A percentile compares a stretch with the other conserved stretches of the same genome.
These are phyloP conservation scores for Phytophthora sansomeana DNA, from an alignment of 352 stramenopile genomes.

Conservation along the genomic window DNA sequence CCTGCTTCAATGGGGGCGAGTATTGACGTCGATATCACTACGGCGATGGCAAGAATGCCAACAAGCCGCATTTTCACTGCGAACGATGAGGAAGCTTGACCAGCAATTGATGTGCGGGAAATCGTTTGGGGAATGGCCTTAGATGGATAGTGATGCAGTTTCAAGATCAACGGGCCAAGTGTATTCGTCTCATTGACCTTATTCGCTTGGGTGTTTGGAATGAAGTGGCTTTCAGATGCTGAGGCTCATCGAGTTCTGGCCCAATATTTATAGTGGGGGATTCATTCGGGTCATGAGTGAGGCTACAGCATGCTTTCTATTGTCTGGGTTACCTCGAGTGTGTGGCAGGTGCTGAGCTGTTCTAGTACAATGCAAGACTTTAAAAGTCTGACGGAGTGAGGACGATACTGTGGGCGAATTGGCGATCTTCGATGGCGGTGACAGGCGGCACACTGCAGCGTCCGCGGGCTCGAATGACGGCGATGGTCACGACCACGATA, in stretches of 20 bases:
- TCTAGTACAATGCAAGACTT: not conserved
- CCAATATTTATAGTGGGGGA: conserved; percentile 22
- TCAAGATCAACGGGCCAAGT: not conserved
- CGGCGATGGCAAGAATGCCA: not conserved
- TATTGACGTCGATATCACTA: not conserved
- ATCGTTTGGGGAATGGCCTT: too few species aligned
- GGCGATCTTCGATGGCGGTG: conserved; percentile 3
- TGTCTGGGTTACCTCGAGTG: not conserved
- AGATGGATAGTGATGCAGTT: not conserved
- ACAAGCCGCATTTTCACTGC: conserved; percentile 12
- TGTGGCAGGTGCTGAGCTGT: not conserved
- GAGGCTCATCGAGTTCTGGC: conserved; percentile 18
- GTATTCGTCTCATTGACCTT: conserved; percentile 32
- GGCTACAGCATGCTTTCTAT: conserved; percentile 1
- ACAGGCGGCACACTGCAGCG: not conserved
- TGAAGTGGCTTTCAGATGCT: not conserved
- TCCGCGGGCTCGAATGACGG: conserved; percentile 14
- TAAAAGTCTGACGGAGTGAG: conserved; percentile 35
- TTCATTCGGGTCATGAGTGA: not conserved
- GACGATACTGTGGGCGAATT: conserved; percentile 30
- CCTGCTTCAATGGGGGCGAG: conserved; percentile 16
- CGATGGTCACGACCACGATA: conserved; percentile 27
- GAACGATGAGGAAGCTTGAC: conserved; percentile 1
- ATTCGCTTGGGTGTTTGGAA: conserved; percentile 10
- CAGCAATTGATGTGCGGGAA: not conserved